Evolutionary conservation across 768 basidiomycete genomes (phyloP).

Genomic region (Lactarius pseudohatsudake): DNA sequence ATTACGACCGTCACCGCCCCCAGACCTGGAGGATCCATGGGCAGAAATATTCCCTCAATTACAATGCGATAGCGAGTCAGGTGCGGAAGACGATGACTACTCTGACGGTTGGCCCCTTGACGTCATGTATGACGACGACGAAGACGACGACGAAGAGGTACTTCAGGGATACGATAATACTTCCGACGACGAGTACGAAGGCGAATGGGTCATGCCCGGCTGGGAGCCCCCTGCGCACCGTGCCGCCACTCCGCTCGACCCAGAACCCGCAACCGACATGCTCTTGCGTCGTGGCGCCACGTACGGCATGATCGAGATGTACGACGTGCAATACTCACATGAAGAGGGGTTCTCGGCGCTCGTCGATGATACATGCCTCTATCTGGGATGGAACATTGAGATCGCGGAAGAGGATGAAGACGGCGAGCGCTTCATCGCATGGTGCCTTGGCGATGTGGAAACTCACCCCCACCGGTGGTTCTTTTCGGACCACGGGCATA

Average conservation of each 20-base stretch:
- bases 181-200: constrained; percentile 42
- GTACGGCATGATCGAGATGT: constrained; percentile 54
- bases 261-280: constrained; percentile 38
- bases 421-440: constrained; percentile 44
- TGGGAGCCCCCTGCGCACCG: constrained; percentile 60
- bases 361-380: constrained; percentile 46
- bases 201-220: constrained; percentile 44
- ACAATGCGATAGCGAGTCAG: constrained; percentile 35
- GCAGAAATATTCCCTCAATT: constrained; percentile 59
- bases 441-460: constrained; percentile 42
- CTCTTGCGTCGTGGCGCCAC: constrained; percentile 62
- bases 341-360: constrained; percentile 51
- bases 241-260: constrained; percentile 39
- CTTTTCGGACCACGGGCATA: constrained; percentile 30
- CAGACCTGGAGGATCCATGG: constrained; percentile 62
- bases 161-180: constrained; percentile 37
- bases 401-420: constrained; percentile 44
- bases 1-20: constrained; percentile 34
- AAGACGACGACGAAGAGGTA: constrained; percentile 31
- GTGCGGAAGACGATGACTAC: constrained; percentile 36
- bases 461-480: constrained; percentile 47
- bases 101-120: constrained; percentile 33
- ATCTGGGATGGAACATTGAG: constrained; percentile 68
- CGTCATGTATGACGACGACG: constrained; percentile 34
- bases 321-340: constrained; percentile 56